Evolutionary conservation across 2,329 filamentous ascomycete genomes (phyloP).

Genomic region (Fonsecaea multimorphosa): DNA sequence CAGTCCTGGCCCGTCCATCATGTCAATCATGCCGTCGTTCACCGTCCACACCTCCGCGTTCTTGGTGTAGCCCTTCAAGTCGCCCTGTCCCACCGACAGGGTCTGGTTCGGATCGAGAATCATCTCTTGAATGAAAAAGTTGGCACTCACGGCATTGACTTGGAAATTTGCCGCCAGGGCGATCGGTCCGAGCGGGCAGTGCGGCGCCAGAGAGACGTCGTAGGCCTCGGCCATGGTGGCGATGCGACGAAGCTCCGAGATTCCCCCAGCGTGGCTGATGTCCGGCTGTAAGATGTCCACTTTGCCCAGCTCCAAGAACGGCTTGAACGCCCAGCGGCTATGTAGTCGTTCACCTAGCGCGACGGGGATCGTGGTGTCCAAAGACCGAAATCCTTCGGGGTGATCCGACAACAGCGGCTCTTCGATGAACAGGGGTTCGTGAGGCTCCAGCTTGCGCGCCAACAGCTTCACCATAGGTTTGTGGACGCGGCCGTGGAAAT

Average conservation of each 20-base stretch:
- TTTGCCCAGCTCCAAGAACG: conserved; percentile 18
- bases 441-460: conserved; percentile 17
- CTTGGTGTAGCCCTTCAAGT: conserved; percentile 18
- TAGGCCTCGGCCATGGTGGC: conserved; percentile 20
- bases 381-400: conserved; percentile 12
- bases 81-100: conserved; percentile 15
- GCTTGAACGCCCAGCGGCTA: conserved; percentile 17
- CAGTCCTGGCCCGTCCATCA: conserved; percentile 18
- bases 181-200: conserved; percentile 19
- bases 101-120: conserved; percentile 16
- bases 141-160: conserved; percentile 13
- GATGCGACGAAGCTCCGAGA: conserved; percentile 18
- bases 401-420: conserved; percentile 15
- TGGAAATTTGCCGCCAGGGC: conserved; percentile 16
- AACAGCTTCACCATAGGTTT: conserved; percentile 18
- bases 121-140: conserved; percentile 19
- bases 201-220: conserved; percentile 16
- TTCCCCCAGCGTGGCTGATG: conserved; percentile 15
- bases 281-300: conserved; percentile 17
- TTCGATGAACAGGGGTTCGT: conserved; percentile 19
- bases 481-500: conserved; percentile 18
- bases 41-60: conserved; percentile 15
- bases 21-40: conserved; percentile 17
- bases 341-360: conserved; percentile 16
- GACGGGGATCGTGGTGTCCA: conserved; percentile 18